Percentiles rank a stretch among this genome's conserved stretches.
These are phyloP conservation scores for Nannochloropsis salina DNA, from an alignment of 108 stramenopile species.

Conservation along the genomic window DNA sequence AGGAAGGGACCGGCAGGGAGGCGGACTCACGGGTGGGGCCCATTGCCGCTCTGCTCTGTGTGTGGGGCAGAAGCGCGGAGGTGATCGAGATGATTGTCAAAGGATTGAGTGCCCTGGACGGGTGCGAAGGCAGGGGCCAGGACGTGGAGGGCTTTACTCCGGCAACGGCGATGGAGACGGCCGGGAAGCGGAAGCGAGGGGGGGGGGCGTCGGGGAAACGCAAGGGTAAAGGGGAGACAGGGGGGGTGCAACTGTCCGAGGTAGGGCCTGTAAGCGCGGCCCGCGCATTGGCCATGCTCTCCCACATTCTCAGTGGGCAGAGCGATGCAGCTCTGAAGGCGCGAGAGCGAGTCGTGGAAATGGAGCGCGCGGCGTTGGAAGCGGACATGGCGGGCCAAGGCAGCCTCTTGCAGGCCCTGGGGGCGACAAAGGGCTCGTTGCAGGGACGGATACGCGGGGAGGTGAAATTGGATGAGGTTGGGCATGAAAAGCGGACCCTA, in stretches of 20 bases:
- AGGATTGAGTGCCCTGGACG: conserved; percentile 18
- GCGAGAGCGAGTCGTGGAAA: conserved; percentile 23
- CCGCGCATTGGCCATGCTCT: conserved; percentile 36
- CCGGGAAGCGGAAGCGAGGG: not conserved
- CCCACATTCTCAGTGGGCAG: conserved; percentile 28
- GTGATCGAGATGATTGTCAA: conserved; percentile 32
- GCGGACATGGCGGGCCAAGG: not conserved
- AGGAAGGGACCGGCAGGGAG: conserved; percentile 18
- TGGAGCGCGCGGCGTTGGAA: not conserved
- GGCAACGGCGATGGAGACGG: not conserved
- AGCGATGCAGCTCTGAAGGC: conserved; percentile 23
- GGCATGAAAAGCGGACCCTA: conserved; percentile 19
- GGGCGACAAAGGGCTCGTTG: not conserved
- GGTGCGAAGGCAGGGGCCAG: not conserved
- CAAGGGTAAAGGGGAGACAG: not conserved
- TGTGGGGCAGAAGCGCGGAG: conserved; percentile 36
- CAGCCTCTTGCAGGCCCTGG: not conserved
- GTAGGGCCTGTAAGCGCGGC: conserved; percentile 18
- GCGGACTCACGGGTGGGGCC: conserved; percentile 18
- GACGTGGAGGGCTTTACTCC: not conserved
- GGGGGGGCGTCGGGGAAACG: conserved; percentile 24
- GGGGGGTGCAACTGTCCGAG: not conserved
- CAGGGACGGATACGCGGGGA: not conserved
- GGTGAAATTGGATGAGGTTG: not conserved
- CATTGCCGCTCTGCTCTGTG: conserved; percentile 31